These are phyloP conservation scores for Alternaria gansuensis DNA, from an alignment of 2,329 filamentous ascomycete genomes.

Conservation along the genomic window DNA sequence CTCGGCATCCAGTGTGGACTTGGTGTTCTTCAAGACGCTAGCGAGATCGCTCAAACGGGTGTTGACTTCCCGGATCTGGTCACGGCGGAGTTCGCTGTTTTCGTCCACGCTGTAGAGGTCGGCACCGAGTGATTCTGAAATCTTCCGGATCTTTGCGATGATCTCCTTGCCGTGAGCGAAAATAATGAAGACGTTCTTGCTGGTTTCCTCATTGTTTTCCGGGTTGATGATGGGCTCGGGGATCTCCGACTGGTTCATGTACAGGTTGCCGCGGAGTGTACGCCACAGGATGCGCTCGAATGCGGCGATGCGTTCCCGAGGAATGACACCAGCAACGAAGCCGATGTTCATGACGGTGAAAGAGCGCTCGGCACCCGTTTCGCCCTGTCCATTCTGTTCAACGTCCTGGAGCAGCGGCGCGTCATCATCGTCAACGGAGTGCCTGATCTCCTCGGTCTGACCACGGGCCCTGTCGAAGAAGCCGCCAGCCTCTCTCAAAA, in stretches of 20 bases:
- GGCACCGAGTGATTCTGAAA: constrained; percentile 95
- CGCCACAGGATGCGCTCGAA: constrained; percentile 99
- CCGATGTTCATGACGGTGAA: constrained; percentile 99
- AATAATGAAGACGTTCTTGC: constrained; percentile 99
- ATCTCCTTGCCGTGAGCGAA: constrained; percentile 99
- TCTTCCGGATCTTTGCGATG: constrained; percentile 97
- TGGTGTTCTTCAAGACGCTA: constrained; percentile 93
- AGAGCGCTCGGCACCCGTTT: constrained; percentile 75
- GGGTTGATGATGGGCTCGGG: constrained; percentile 92
- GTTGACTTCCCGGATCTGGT: constrained; percentile 98
- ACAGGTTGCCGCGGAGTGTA: constrained; percentile 94
- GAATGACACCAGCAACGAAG: constrained; percentile 95
- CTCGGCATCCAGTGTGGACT: constrained; percentile 91
- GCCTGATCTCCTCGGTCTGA: constrained; percentile 94
- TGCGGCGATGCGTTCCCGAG: constrained; percentile 87
- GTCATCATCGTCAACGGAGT: constrained; percentile 84
- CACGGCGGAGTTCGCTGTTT: constrained; percentile 91
- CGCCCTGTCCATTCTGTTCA: constrained; percentile 80
- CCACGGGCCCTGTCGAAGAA: constrained; percentile 98
- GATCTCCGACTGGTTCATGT: constrained; percentile 99
- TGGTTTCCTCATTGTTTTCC: constrained; percentile 86
- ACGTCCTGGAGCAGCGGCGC: constrained; percentile 92
- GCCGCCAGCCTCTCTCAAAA: constrained; percentile 91
- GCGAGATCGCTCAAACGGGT: constrained; percentile 88
- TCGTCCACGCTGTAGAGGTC: constrained; percentile 97